Percentiles rank a stretch among this genome's conserved stretches.
These are phyloP conservation scores for Aspergillus quadricinctus DNA, from an alignment of 2,329 filamentous ascomycete genomes.

Conservation along the genomic window DNA sequence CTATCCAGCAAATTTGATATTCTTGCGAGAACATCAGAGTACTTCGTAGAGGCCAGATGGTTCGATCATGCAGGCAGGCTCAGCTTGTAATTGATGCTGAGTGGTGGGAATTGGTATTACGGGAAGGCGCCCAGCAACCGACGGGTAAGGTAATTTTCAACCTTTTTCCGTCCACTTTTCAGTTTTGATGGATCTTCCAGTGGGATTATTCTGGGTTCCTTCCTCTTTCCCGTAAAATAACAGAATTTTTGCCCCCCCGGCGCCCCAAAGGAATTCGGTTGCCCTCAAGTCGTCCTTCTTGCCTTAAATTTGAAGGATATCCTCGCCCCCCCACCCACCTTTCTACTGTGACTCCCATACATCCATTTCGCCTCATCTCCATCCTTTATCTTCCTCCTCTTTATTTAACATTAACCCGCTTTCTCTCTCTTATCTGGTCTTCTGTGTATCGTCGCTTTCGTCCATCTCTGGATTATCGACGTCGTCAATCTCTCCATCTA, in stretches of 20 bases:
- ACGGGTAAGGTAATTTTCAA: constrained; percentile 16
- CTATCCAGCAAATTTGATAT: not conserved
- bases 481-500: constrained; percentile 7
- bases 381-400: constrained; percentile 6
- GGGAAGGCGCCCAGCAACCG: constrained; percentile 6
- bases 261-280: constrained; percentile 7
- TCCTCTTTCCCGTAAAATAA: not conserved
- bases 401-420: constrained; percentile 21
- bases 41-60: not conserved
- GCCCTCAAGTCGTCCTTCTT: constrained; percentile 5
- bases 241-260: constrained; percentile 8
- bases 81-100: not conserved
- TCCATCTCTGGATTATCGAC: constrained; percentile 13
- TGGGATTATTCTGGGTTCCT: not conserved
- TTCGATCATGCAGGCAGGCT: not conserved
- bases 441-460: constrained; percentile 3
- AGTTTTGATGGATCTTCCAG: not conserved
- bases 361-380: constrained; percentile 6
- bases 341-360: constrained; percentile 11
- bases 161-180: constrained; percentile 2
- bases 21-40: not conserved
- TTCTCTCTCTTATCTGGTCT: constrained; percentile 6
- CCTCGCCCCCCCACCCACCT: constrained; percentile 18
- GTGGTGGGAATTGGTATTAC: constrained; percentile 5
- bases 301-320: constrained; percentile 18